These are phyloP conservation scores for Rubus parviflorus DNA, from an alignment of 306 rosid genomes.

Conservation along the genomic window DNA sequence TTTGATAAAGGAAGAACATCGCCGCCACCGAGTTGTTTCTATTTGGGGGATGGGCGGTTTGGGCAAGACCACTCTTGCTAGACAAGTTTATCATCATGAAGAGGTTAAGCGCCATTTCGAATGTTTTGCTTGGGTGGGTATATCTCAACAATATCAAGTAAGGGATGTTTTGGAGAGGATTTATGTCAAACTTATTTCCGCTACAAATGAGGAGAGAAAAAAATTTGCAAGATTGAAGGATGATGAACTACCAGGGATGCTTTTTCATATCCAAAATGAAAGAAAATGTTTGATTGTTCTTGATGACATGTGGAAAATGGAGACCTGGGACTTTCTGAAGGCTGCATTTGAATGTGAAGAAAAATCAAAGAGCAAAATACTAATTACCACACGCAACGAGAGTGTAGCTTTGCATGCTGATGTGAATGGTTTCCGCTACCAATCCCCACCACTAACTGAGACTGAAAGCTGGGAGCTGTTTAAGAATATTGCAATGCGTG, in stretches of 20 bases:
- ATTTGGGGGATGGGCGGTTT: slow-evolving; percentile 27
- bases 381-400: slow-evolving; percentile 15
- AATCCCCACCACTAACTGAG: not conserved
- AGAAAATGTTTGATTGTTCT: slow-evolving; percentile 12
- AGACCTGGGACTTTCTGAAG: slow-evolving; percentile 6
- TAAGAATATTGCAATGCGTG: not conserved
- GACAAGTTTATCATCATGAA: slow-evolving; percentile 8
- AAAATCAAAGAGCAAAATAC: not conserved
- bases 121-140: slow-evolving; percentile 14
- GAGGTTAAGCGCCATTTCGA: not conserved
- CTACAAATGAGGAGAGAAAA: slow-evolving; percentile 15
- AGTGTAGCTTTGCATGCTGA: not conserved
- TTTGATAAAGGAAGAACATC: not conserved
- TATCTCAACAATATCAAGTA: slow-evolving; percentile 17
- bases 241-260: not conserved
- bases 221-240: not conserved
- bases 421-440: not conserved
- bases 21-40: not conserved
- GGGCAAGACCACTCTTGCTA: slow-evolving; percentile 25
- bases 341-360: not conserved
- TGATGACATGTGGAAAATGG: slow-evolving; percentile 24
- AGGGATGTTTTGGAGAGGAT: slow-evolving; percentile 1
- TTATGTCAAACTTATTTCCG: not conserved
- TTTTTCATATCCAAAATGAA: not conserved
- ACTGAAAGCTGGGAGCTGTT: slow-evolving; percentile 6